phyloP scores from a whole-genome alignment of 2,329 filamentous ascomycete species.

The Nemania serpens region DNA sequence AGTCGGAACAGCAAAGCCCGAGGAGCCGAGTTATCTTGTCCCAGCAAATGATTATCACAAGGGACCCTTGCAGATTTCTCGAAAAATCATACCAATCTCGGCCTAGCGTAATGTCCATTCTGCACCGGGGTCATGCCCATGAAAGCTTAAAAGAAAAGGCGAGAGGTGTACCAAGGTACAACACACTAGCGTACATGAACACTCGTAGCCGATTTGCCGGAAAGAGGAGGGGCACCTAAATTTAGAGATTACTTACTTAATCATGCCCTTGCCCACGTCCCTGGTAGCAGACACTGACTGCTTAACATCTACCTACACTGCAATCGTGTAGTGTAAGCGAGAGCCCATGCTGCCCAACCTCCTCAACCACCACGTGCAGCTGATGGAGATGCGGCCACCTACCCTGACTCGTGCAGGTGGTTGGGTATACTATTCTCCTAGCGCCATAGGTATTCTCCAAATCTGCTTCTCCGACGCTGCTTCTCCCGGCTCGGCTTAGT shows the following conservation, averaged over 20 bases:
- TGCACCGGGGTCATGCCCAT: neutral
- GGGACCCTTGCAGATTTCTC: constrained; percentile 25
- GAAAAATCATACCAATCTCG: constrained; percentile 27
- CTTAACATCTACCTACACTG: no score
- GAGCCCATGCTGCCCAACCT: constrained; percentile 12
- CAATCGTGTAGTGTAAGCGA: no score
- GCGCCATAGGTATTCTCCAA: neutral
- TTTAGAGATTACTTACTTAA: constrained; percentile 22
- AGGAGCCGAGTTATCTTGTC: constrained; percentile 13
- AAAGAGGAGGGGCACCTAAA: constrained; percentile 23
- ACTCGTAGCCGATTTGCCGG: constrained; percentile 27
- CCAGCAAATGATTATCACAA: constrained; percentile 17
- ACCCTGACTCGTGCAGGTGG: neutral
- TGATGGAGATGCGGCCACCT: constrained; percentile 4
- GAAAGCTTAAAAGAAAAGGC: neutral
- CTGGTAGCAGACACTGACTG: neutral
- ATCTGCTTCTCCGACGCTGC: neutral
- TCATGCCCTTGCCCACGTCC: neutral
- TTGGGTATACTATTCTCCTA: neutral
- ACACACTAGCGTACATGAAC: neutral
- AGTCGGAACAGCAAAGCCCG: constrained; percentile 15
- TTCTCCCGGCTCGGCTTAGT: neutral
- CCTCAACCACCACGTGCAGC: constrained; percentile 21
- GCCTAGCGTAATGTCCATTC: constrained; percentile 14
- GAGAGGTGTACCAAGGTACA: no score